Conservation (phyloP, 768 basidiomycete genomes). For the Termitomyces sp. region DNA sequence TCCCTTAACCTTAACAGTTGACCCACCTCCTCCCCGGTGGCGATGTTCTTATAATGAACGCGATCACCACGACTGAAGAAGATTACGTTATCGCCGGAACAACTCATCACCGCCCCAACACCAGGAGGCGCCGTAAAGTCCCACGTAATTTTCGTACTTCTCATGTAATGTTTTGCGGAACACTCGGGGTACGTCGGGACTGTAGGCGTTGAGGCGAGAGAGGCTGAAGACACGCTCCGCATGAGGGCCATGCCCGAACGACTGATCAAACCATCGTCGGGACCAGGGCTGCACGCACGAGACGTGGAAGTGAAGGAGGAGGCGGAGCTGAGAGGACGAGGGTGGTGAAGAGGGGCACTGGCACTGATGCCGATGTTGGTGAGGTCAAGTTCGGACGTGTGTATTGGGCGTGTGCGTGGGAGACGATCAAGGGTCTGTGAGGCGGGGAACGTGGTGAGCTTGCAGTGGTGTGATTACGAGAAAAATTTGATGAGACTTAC, state of each 20-base stretch:
- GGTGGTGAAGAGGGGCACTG: conserved; percentile 3
- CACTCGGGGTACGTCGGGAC: conserved; percentile 26
- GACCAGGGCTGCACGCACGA: conserved; percentile 18
- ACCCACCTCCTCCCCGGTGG: conserved; percentile 33
- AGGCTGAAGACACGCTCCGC: conserved; percentile 27
- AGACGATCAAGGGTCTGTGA: neutral
- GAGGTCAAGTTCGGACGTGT: neutral
- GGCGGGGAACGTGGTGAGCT: neutral
- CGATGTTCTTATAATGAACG: conserved; percentile 45
- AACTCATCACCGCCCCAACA: conserved; percentile 26
- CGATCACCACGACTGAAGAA: conserved; percentile 51
- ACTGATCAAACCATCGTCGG: conserved; percentile 16
- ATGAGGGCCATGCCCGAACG: conserved; percentile 21
- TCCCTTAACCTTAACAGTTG: conserved; percentile 48
- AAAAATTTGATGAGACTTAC: neutral
- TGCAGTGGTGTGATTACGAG: neutral
- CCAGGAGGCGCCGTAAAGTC: neutral
- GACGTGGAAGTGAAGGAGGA: conserved; percentile 21
- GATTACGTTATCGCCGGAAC: conserved; percentile 37
- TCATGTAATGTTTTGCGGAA: conserved; percentile 28
- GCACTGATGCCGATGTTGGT: neutral
- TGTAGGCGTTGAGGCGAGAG: conserved; percentile 16
- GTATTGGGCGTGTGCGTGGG: neutral
- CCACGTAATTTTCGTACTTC: conserved; percentile 13
- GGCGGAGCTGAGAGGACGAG: conserved; percentile 16